Conservation (phyloP, 2,329 filamentous ascomycete genomes). For the Fusarium sp. region DNA sequence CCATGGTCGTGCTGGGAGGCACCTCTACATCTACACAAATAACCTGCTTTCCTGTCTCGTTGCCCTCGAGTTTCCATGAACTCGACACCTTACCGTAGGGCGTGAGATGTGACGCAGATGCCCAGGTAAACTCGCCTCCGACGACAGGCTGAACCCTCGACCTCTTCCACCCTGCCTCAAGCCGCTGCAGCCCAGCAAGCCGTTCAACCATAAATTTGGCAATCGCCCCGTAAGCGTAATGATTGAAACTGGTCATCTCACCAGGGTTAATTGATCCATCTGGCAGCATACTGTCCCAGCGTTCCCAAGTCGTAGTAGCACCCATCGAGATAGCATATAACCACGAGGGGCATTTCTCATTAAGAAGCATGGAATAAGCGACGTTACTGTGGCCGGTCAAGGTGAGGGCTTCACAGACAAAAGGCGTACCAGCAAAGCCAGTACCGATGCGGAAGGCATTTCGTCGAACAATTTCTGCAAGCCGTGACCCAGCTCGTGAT, state of each 20-base stretch:
- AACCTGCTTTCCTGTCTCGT: not conserved
- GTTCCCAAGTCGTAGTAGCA: constrained; percentile 55
- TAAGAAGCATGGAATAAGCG: constrained; percentile 51
- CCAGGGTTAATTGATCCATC: constrained; percentile 52
- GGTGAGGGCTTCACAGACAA: constrained; percentile 35
- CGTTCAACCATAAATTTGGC: constrained; percentile 49
- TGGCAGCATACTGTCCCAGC: constrained; percentile 53
- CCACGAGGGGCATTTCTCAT: constrained; percentile 50
- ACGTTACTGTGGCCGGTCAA: constrained; percentile 29
- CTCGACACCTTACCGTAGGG: constrained; percentile 36
- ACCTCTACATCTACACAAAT: constrained; percentile 26
- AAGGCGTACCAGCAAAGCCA: constrained; percentile 53
- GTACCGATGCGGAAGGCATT: constrained; percentile 37
- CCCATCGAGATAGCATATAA: constrained; percentile 51
- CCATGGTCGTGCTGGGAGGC: constrained; percentile 32
- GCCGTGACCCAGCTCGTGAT: constrained; percentile 15
- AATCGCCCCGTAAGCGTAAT: constrained; percentile 54
- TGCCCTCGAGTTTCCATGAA: constrained; percentile 33
- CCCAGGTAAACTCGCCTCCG: constrained; percentile 31
- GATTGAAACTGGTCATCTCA: constrained; percentile 55
- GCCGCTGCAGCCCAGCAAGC: constrained; percentile 34
- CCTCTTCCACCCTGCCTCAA: constrained; percentile 42
- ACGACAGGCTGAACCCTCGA: constrained; percentile 27
- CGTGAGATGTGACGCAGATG: constrained; percentile 30
- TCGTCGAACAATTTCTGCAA: constrained; percentile 26